Evolutionary conservation across 1,139 yeast genomes (phyloP).

Genomic region (Yarrowia galli): DNA sequence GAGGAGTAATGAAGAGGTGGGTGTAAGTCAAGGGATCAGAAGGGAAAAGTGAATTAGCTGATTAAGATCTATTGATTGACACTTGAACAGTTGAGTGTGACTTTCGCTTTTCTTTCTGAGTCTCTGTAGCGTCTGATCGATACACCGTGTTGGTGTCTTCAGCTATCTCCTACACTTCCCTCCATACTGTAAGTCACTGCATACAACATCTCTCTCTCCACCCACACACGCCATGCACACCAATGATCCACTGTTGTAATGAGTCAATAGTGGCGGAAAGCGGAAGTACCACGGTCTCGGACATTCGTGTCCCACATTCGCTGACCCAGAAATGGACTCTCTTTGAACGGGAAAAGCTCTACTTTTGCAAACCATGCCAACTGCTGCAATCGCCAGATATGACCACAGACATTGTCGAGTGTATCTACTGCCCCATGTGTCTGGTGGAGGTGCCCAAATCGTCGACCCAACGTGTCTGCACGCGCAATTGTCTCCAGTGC

Average conservation of each 20-base stretch:
- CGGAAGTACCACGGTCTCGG: conserved; percentile 28
- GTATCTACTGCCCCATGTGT: conserved; percentile 43
- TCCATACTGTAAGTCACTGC: neutral
- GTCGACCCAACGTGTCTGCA: conserved; percentile 41
- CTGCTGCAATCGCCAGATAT: conserved; percentile 41
- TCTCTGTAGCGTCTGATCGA: no score
- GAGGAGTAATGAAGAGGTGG: neutral
- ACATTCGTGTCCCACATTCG: conserved; percentile 17
- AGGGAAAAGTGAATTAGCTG: no score
- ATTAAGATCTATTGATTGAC: no score
- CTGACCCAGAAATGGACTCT: conserved; percentile 31
- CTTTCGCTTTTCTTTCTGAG: no score
- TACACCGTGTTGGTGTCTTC: no score
- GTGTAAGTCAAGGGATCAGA: no score
- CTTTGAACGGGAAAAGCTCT: conserved; percentile 38
- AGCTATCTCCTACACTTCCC: no score
- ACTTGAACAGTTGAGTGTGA: no score
- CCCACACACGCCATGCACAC: neutral
- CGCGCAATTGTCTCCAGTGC: conserved; percentile 42
- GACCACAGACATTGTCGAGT: conserved; percentile 41
- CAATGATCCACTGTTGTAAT: conserved; percentile 32
- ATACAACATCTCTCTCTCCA: no score
- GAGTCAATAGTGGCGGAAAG: conserved; percentile 32
- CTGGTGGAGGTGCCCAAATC: conserved; percentile 42
- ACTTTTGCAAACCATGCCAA: conserved; percentile 42